Evolutionary conservation across 139 green algal species (phyloP).

Genomic region (Asterochloris sp.): DNA sequence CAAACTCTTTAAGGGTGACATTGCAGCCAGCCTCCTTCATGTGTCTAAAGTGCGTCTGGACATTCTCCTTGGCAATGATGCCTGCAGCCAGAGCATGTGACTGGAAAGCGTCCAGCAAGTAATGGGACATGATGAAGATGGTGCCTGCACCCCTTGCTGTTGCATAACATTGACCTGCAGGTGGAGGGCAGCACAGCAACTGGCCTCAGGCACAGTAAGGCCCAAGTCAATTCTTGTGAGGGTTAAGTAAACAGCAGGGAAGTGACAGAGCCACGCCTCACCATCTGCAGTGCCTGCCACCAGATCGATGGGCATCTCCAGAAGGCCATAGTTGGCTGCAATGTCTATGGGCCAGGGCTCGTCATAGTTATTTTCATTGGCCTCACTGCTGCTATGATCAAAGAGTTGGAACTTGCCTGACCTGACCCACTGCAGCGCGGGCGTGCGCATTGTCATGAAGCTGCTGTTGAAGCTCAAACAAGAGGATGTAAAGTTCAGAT

Average conservation of each 20-base stretch:
- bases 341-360: slow-evolving; percentile 59
- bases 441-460: background rate
- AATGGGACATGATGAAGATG: too few relatives aligned
- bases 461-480: background rate
- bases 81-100: background rate
- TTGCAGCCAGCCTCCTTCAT: slow-evolving; percentile 58
- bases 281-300: slow-evolving; percentile 52
- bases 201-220: too few relatives aligned
- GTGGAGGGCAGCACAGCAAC: too few relatives aligned
- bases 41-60: slow-evolving; percentile 50
- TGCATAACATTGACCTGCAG: too few relatives aligned
- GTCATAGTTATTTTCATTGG: slow-evolving; percentile 72
- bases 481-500: too few relatives aligned
- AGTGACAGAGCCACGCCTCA: background rate
- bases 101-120: too few relatives aligned
- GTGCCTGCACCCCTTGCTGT: too few relatives aligned
- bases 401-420: slow-evolving; percentile 73
- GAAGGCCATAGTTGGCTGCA: slow-evolving; percentile 61
- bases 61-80: slow-evolving; percentile 36
- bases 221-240: too few relatives aligned
- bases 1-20: slow-evolving; percentile 80
- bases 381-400: slow-evolving; percentile 68
- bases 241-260: too few relatives aligned
- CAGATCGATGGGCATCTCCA: slow-evolving; percentile 87
- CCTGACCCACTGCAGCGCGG: slow-evolving; percentile 41